These are phyloP conservation scores for Pichia kluyveri DNA, from an alignment of 805 yeast species.

Conservation along the genomic window DNA sequence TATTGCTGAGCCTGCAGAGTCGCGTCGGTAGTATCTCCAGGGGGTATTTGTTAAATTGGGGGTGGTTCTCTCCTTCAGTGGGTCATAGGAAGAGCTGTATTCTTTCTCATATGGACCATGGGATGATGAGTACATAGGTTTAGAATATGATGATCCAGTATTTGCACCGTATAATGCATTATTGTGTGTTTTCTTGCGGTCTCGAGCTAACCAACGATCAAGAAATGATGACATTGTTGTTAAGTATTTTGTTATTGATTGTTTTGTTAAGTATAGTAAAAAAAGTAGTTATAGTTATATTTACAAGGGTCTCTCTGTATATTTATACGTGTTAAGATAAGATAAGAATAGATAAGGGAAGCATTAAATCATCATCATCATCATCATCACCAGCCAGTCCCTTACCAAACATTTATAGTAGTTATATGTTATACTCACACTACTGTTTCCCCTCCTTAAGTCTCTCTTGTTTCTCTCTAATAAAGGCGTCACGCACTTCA, in stretches of 20 bases:
- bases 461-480: constrained; percentile 38
- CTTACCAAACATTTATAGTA: neutral
- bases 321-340: neutral
- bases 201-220: constrained; percentile 27
- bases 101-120: constrained; percentile 11
- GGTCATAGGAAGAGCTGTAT: neutral
- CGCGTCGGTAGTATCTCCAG: constrained; percentile 17
- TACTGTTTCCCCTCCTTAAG: neutral
- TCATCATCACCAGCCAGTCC: neutral
- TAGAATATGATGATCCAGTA: constrained; percentile 18
- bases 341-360: no score
- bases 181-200: constrained; percentile 6
- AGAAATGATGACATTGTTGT: constrained; percentile 24
- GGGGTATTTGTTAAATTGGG: constrained; percentile 27
- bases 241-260: neutral
- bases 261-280: neutral
- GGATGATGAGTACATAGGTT: neutral
- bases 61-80: constrained; percentile 5
- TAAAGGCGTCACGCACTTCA: constrained; percentile 54
- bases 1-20: neutral
- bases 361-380: neutral
- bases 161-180: constrained; percentile 14
- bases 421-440: no score
- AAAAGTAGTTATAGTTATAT: neutral
- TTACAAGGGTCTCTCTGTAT: no score